These are phyloP conservation scores for Hymenoscyphus scutula DNA, from an alignment of 2,329 filamentous ascomycete genomes.

Conservation along the genomic window DNA sequence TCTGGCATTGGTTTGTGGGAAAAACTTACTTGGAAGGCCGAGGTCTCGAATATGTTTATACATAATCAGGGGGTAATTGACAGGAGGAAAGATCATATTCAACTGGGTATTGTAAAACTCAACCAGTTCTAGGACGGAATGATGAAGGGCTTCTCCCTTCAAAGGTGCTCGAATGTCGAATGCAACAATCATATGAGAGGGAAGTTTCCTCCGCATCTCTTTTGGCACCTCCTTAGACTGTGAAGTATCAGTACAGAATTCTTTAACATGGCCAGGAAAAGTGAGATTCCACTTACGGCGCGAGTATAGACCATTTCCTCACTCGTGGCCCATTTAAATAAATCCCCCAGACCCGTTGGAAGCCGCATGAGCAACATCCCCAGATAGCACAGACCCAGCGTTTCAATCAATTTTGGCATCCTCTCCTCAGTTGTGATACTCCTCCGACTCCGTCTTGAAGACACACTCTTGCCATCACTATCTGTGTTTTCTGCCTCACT, in stretches of 20 bases:
- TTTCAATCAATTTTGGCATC: conserved; percentile 69
- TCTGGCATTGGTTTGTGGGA: background rate
- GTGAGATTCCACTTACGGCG: conserved; percentile 48
- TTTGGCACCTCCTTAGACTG: conserved; percentile 58
- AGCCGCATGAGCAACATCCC: conserved; percentile 72
- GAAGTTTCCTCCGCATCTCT: conserved; percentile 64
- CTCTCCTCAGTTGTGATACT: conserved; percentile 27
- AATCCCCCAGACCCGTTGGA: conserved; percentile 71
- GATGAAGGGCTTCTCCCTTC: conserved; percentile 60
- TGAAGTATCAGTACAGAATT: background rate
- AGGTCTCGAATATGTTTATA: conserved; percentile 70
- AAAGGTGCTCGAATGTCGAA: conserved; percentile 53
- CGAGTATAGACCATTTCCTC: conserved; percentile 71
- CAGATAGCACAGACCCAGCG: conserved; percentile 76
- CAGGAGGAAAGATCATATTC: conserved; percentile 65
- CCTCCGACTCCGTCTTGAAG: conserved; percentile 42
- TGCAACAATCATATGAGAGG: conserved; percentile 56
- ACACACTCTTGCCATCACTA: conserved; percentile 40
- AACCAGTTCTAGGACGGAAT: conserved; percentile 58
- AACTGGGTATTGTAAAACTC: conserved; percentile 66
- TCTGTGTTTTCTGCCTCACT: conserved; percentile 39
- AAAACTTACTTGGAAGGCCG: conserved; percentile 65
- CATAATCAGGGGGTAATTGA: conserved; percentile 69
- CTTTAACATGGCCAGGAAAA: background rate
- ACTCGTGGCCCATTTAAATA: conserved; percentile 64